phyloP scores from a whole-genome alignment of 2,329 filamentous ascomycete species.

The Penicillium sp. region DNA sequence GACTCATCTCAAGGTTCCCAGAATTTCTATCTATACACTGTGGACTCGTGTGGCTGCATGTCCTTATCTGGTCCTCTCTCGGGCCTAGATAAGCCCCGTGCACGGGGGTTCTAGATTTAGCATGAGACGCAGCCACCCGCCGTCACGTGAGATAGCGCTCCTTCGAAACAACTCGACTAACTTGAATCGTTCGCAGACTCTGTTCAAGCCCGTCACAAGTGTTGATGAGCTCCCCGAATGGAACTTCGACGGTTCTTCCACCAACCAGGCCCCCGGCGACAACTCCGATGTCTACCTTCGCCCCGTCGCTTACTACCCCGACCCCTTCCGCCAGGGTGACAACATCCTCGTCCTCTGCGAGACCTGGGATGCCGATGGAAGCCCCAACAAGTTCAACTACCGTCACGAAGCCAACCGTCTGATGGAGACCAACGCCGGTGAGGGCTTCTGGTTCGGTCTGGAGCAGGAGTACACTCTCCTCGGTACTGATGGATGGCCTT shows the following conservation, averaged over 20 bases:
- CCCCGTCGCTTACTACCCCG: conserved; percentile 82
- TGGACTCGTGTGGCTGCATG: not conserved
- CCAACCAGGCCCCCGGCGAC: conserved; percentile 85
- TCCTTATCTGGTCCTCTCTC: conserved; percentile 1
- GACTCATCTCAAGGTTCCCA: conserved; percentile 37
- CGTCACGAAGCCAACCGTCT: conserved; percentile 86
- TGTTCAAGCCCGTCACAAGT: conserved; percentile 56
- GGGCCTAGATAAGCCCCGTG: conserved; percentile 27
- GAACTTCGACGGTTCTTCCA: conserved; percentile 88
- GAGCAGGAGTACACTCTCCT: conserved; percentile 98
- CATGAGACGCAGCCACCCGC: conserved; percentile 27
- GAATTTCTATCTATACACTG: not conserved
- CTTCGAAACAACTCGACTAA: conserved; percentile 10
- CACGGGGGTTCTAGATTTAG: conserved; percentile 21
- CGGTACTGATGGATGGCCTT: conserved; percentile 80
- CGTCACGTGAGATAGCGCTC: conserved; percentile 5
- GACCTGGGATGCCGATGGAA: conserved; percentile 91
- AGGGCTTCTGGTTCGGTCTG: conserved; percentile 94
- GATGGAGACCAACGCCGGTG: conserved; percentile 79
- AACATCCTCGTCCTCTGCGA: conserved; percentile 94
- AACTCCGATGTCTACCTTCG: conserved; percentile 98
- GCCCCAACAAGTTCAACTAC: conserved; percentile 98
- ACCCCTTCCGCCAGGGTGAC: conserved; percentile 83
- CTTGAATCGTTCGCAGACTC: conserved; percentile 51
- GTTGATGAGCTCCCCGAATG: conserved; percentile 70